Evolutionary conservation across 2,329 filamentous ascomycete species (phyloP).

Genomic region (Tympanopsis confertula): DNA sequence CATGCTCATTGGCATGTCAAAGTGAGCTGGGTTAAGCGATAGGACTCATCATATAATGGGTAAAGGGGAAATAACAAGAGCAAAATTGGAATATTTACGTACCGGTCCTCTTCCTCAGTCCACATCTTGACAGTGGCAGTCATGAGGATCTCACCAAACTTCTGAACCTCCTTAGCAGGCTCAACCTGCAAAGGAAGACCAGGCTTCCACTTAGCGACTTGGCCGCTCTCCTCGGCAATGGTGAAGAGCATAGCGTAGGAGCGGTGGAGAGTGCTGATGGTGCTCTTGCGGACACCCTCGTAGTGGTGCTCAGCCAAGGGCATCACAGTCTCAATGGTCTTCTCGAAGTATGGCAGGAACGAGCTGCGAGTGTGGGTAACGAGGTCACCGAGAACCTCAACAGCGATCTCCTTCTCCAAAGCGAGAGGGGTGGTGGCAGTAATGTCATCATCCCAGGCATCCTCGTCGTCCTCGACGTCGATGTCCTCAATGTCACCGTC

Average conservation of each 20-base stretch:
- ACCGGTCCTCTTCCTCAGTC: slow-evolving; percentile 88
- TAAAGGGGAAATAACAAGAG: slow-evolving; percentile 9
- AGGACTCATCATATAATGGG: slow-evolving; percentile 63
- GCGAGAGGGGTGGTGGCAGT: slow-evolving; percentile 79
- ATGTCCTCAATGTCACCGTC: slow-evolving; percentile 50
- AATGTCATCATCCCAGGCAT: slow-evolving; percentile 75
- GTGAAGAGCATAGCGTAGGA: slow-evolving; percentile 87
- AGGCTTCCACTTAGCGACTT: slow-evolving; percentile 65
- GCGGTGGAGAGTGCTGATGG: slow-evolving; percentile 83
- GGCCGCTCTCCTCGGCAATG: slow-evolving; percentile 64
- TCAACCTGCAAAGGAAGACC: slow-evolving; percentile 74
- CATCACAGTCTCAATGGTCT: slow-evolving; percentile 70
- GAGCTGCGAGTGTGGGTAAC: slow-evolving; percentile 74
- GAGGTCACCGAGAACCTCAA: slow-evolving; percentile 88
- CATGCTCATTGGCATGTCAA: slow-evolving; percentile 78
- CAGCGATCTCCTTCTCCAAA: slow-evolving; percentile 92
- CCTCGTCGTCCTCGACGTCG: slow-evolving; percentile 53
- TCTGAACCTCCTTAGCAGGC: slow-evolving; percentile 68
- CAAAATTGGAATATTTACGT: slow-evolving; percentile 32
- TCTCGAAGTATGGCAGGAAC: slow-evolving; percentile 76
- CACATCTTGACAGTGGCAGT: slow-evolving; percentile 75
- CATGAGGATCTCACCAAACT: slow-evolving; percentile 77
- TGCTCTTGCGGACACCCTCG: slow-evolving; percentile 85
- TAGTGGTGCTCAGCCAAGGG: slow-evolving; percentile 80
- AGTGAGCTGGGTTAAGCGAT: slow-evolving; percentile 99